These are phyloP conservation scores for Stachybotrys chartarum DNA, from an alignment of 2,329 filamentous ascomycete species.

Conservation along the genomic window DNA sequence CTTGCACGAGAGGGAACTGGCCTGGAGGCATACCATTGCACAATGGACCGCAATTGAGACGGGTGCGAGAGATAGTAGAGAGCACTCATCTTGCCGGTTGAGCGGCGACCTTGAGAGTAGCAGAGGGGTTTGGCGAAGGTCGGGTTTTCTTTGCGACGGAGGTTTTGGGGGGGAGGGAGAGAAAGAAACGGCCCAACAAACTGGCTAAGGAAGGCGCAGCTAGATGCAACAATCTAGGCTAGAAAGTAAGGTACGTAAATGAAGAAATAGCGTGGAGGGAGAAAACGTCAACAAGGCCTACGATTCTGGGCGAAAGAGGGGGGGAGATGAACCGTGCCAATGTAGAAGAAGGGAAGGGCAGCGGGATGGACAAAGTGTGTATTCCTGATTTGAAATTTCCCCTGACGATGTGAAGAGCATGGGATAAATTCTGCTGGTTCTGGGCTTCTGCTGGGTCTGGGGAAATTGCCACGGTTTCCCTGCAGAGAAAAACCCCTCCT, in stretches of 20 bases:
- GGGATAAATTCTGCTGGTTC: background rate
- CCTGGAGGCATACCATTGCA: constrained; percentile 68
- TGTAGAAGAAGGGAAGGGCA: background rate
- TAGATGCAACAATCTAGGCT: too few relatives aligned
- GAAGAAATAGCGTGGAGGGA: background rate
- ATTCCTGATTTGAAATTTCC: background rate
- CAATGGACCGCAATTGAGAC: constrained; percentile 68
- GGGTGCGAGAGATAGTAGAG: constrained; percentile 72
- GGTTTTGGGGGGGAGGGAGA: background rate
- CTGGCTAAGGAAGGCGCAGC: too few relatives aligned
- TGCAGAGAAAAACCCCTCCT: background rate
- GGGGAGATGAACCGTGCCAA: background rate
- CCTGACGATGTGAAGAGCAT: background rate
- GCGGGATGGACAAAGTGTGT: background rate
- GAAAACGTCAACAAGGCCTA: background rate
- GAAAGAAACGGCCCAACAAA: background rate
- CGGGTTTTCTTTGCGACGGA: background rate
- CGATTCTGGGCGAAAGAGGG: background rate
- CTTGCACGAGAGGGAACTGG: background rate
- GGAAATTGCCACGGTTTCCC: background rate
- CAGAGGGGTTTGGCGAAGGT: background rate
- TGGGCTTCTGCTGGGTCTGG: background rate
- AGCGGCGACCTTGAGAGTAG: background rate
- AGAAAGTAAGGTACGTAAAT: background rate
- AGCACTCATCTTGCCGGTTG: constrained; percentile 45